Base-by-base conservation (phyloP, 2,329 filamentous ascomycete species). In the Aspergillus pseudoterreus region DNA sequence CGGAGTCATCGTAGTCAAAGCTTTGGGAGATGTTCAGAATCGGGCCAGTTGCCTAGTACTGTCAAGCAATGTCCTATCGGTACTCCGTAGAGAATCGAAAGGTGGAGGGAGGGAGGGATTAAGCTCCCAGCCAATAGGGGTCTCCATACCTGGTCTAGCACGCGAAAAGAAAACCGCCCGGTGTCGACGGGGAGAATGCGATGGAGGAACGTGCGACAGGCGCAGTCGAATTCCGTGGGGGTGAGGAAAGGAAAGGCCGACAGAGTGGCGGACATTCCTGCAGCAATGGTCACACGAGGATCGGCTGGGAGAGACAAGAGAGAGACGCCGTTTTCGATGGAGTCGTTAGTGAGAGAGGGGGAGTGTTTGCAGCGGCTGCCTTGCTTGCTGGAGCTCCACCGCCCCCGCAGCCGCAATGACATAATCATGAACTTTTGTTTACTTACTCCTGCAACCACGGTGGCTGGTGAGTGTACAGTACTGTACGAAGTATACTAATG, bases 151-250 rank as follows among this genome's bases (percentile, higher is more conserved):
- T 65, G 56, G 56, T 56, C 57, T 61, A 65, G 53, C 43, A 67
- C 58, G 58, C 59, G 61, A 54, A 63, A 57, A 11, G 63, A 62
- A 9, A 56, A 60, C 67, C 77, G 80, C 45, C 77, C 71, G 74
- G 72, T 55, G 71, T 73, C 50, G 82, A 77, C 35, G 80, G 61
- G 6, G 76, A 74, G 2, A 82, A 84, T 3, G 85, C 72, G 32
- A 57, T 61, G 51, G 48, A 59, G 50, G 73, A 82, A 49, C 79
- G 82, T 63, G 76, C 85, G 81, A 67, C 86, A 89, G 49, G 78
- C 81, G 62, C 83, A 78, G 48, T 80, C 71, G 57, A 90, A 90
- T 63, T 89, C 85, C 38, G 82, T 77, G 10, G 71, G 62, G 10
- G 71, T 79, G 24, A 90, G 76, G 52, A 79, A 81, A 6, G 86